Percentiles rank a stretch among this genome's conserved stretches.
phyloP scores from a whole-genome alignment of 2,329 filamentous ascomycete genomes.

The Fusarium sp. region DNA sequence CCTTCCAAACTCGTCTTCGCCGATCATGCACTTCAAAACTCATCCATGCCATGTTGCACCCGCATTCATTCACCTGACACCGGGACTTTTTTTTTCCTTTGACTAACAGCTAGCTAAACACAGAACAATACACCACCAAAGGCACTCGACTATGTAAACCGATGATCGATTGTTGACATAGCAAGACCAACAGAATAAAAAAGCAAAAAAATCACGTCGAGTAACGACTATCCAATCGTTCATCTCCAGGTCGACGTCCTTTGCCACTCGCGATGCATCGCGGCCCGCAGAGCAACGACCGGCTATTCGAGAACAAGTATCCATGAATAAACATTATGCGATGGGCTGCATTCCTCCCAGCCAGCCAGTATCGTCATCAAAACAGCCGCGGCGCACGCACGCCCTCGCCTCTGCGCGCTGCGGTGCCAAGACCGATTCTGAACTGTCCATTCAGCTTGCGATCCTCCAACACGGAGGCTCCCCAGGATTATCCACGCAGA shows the following conservation, averaged over 20 bases:
- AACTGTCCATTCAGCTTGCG: slow-evolving; percentile 2
- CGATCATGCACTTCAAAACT: slow-evolving; percentile 32
- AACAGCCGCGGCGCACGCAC: not conserved
- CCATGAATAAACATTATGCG: not conserved
- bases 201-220: not conserved
- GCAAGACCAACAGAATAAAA: not conserved
- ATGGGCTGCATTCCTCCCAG: not conserved
- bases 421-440: not conserved
- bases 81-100: not conserved
- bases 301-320: slow-evolving; percentile 9
- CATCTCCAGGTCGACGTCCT: not conserved
- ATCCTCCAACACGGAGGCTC: slow-evolving; percentile 2
- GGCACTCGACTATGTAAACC: not conserved
- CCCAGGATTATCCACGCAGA: not conserved
- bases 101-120: not conserved
- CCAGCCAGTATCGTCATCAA: not conserved
- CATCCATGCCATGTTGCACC: slow-evolving; percentile 16
- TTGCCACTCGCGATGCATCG: slow-evolving; percentile 7
- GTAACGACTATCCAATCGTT: not conserved
- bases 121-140: not conserved
- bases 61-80: slow-evolving; percentile 3
- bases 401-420: not conserved
- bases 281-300: not conserved
- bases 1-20: slow-evolving; percentile 9
- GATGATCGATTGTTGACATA: not conserved